Evolutionary conservation across 805 yeast species (phyloP).

Genomic region (Nakazawaea holstii): DNA sequence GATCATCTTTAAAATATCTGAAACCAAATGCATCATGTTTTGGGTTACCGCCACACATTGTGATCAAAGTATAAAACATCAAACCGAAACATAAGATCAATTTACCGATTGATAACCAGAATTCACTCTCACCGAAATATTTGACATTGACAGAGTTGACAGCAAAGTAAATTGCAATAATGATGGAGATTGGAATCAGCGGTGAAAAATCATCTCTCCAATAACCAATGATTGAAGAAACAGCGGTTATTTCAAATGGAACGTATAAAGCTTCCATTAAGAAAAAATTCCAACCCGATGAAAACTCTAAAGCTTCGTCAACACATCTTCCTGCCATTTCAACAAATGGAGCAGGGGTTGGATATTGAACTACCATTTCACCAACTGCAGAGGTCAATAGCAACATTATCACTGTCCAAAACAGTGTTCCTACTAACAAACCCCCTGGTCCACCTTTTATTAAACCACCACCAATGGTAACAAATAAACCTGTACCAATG

Average conservation of each 20-base stretch:
- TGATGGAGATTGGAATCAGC: conserved; percentile 39
- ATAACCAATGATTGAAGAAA: conserved; percentile 48
- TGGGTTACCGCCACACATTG: conserved; percentile 57
- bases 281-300: conserved; percentile 32
- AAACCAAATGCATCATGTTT: conserved; percentile 45
- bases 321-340: conserved; percentile 32
- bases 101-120: conserved; percentile 41
- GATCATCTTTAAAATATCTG: conserved; percentile 36
- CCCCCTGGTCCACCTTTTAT: conserved; percentile 30
- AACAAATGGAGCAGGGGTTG: conserved; percentile 31
- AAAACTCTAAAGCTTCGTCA: conserved; percentile 30
- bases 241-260: conserved; percentile 43
- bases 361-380: conserved; percentile 32
- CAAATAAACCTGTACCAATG: conserved; percentile 33
- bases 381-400: conserved; percentile 29
- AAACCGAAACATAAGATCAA: conserved; percentile 42
- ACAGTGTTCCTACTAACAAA: conserved; percentile 25
- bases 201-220: conserved; percentile 46
- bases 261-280: conserved; percentile 39
- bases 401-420: conserved; percentile 27
- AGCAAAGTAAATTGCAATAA: conserved; percentile 34
- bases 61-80: conserved; percentile 42
- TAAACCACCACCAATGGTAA: conserved; percentile 31
- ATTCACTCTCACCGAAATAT: conserved; percentile 47
- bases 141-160: conserved; percentile 43